These are phyloP conservation scores for Cucumis melo DNA, from an alignment of 306 rosid genomes.

Conservation along the genomic window DNA sequence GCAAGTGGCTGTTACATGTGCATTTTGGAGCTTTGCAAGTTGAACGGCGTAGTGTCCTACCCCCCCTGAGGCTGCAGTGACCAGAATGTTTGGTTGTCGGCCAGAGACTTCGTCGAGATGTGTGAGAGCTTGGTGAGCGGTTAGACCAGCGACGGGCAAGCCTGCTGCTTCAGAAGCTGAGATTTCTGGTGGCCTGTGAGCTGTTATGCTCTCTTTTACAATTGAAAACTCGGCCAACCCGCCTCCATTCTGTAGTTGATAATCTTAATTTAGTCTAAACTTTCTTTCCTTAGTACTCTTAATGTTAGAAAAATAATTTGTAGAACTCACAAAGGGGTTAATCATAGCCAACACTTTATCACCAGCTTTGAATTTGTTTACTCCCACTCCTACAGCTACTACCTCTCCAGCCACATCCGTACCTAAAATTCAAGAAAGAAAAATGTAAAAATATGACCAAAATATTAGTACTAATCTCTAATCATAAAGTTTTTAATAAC, in stretches of 20 bases:
- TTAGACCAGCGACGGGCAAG: constrained; percentile 51
- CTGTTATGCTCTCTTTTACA: constrained; percentile 33
- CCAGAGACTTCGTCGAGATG: constrained; percentile 35
- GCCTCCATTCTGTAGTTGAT: constrained; percentile 43
- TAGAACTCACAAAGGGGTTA: constrained; percentile 17
- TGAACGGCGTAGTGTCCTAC: constrained; percentile 79
- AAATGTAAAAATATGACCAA: not conserved
- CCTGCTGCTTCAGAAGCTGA: constrained; percentile 43
- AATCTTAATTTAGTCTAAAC: not conserved
- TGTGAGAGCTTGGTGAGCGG: constrained; percentile 56
- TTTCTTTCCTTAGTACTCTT: not conserved
- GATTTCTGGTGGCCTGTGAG: constrained; percentile 33
- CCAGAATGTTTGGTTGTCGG: constrained; percentile 29
- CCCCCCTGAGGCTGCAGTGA: constrained; percentile 89
- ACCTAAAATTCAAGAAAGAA: constrained; percentile 16
- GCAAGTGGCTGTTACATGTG: constrained; percentile 72
- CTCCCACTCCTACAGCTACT: constrained; percentile 41
- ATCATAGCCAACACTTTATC: constrained; percentile 52
- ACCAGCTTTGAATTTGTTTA: constrained; percentile 31
- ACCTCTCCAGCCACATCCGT: constrained; percentile 66
- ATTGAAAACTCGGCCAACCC: constrained; percentile 57
- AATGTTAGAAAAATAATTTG: not conserved
- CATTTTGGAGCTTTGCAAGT: constrained; percentile 67
- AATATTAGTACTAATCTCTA: not conserved
- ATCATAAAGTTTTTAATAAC: not conserved